Percentiles rank a stretch among this genome's conserved stretches.
Conservation (phyloP, 176 grass and related monocot genomes). For the Olyra latifolia region DNA sequence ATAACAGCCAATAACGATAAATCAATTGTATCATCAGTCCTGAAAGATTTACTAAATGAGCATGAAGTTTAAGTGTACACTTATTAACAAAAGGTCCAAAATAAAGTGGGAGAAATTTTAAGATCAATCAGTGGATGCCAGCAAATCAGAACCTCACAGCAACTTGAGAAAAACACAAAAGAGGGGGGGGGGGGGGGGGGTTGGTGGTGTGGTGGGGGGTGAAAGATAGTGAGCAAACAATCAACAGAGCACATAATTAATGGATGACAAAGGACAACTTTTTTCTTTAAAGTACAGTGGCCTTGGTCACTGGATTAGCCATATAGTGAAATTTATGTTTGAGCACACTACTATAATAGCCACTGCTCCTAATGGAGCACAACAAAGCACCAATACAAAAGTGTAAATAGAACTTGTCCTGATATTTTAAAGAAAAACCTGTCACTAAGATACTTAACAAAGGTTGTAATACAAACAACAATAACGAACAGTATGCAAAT, state of each 20-base stretch:
- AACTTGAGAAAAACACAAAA: background rate
- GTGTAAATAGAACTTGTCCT: background rate
- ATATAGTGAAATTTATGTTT: constrained; percentile 18
- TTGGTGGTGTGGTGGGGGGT: too few relatives aligned
- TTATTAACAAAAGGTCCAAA: background rate
- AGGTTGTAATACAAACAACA: background rate
- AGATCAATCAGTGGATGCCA: constrained; percentile 8
- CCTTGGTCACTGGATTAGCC: constrained; percentile 2
- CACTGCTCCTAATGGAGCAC: constrained; percentile 9
- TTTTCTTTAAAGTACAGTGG: background rate
- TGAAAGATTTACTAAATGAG: constrained; percentile 23
- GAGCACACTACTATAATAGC: constrained; percentile 13
- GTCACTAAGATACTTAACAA: background rate
- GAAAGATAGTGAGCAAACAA: background rate
- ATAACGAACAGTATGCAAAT: constrained; percentile 5
- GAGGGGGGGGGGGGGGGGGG: too few relatives aligned
- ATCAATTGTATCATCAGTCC: background rate
- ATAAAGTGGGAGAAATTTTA: background rate
- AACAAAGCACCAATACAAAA: constrained; percentile 17
- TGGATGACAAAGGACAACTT: background rate
- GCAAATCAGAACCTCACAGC: constrained; percentile 5
- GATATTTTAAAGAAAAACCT: background rate
- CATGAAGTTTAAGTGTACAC: constrained; percentile 4
- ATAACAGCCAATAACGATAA: background rate
- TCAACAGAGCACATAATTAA: background rate